Evolutionary conservation across 2,329 filamentous ascomycete genomes (phyloP), one percentile per base, ranked within the genome.

Genomic region (Colletotrichum tropicicola): DNA sequence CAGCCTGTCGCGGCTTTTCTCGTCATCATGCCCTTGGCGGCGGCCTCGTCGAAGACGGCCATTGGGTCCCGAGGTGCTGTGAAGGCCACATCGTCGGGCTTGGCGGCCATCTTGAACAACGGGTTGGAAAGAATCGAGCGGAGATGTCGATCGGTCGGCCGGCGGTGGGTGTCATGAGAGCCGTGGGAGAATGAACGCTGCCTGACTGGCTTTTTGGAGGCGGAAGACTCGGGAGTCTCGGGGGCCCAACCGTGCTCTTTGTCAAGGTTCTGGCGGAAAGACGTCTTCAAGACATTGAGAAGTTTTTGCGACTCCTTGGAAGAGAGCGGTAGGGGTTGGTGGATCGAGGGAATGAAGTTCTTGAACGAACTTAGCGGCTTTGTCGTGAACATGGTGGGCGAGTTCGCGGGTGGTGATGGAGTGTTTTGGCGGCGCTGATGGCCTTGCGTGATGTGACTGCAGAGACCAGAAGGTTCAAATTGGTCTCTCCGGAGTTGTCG

Each of bases 221-320:
- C 70, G 53, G 61, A 37, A 56, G 41, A 68, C 27, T 27, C 54
- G 47, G 21, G 56, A n/a, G 52, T 79, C 72, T 76, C 73, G 15
- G 74, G 68, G 28, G 78, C 71, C 71, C 77, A 82, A 65, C 85
- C 85, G 70, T 89, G 84, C 70, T 89, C 86, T 44, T 77, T 79
- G 69, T 88, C 85, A n/a, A 89, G 83, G 28, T 87, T 83, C 58
- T 80, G 80, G 54, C 86, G 82, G 71, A 89, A 89, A 3, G 86
- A 88, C 6, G 79, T 75, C 53, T 87, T 89, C 54, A 89, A 79
- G 32, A 82, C 80, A 57, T 87, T 80, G 67, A 88, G 84, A 8
- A 89, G 81, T 69, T 83, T 83, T 66, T 85, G 80, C 25, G 85
- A 84, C 59, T 87, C 83, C 58, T 80, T 79, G 44, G 77, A 75